Base-by-base conservation (phyloP, 805 yeast genomes). In the Wickerhamomyces bisporus region DNA sequence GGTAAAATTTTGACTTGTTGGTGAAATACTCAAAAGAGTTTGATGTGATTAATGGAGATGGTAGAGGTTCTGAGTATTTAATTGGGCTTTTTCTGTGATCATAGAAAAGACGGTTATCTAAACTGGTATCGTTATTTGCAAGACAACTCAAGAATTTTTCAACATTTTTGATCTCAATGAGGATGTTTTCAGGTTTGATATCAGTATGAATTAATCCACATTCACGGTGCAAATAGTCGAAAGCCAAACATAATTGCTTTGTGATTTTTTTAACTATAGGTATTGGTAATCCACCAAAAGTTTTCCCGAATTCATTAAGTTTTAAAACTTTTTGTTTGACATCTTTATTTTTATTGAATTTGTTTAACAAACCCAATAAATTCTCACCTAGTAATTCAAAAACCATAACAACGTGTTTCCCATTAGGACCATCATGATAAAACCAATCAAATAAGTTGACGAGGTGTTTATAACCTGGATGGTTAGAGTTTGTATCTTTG, bases 191-290 rank as follows among this genome's bases (percentile, higher is more conserved):
- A 2, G 89, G 88, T 57, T 83, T 83, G 35, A 83, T 66, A 55
- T 82, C 89, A 11, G 89, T 76, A 58, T 83, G 91, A 29, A 81
- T 79, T 10, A 80, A 64, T 3, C 84, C 84, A 56, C 86, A 79
- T 49, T 62, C 68, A 30, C 73, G 46, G 55, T 79, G 86, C 45
- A 79, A 60, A 49, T 71, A 77, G 54, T 78, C 81, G 41, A 79
- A 53, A 1, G 80, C 77, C 29, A 70, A 44, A 26, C 78, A 60
- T 28, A 78, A 50, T 53, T 79, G 85, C 43, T 68, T 73, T 9
- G 78, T 62, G 26, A 79, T 75, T 48, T 70, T 77, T 53, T 75
- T 73, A 7, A 75, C 81, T 32, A 73, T 52, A 12, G 66, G 58
- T 10, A 77, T 45, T 1, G 84, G 84, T 17, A 78, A 62, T 1